A percentile compares a stretch with the other conserved stretches of the same genome.
Conservation (phyloP, 2,329 filamentous ascomycete genomes). For the Aspergillus sp. region DNA sequence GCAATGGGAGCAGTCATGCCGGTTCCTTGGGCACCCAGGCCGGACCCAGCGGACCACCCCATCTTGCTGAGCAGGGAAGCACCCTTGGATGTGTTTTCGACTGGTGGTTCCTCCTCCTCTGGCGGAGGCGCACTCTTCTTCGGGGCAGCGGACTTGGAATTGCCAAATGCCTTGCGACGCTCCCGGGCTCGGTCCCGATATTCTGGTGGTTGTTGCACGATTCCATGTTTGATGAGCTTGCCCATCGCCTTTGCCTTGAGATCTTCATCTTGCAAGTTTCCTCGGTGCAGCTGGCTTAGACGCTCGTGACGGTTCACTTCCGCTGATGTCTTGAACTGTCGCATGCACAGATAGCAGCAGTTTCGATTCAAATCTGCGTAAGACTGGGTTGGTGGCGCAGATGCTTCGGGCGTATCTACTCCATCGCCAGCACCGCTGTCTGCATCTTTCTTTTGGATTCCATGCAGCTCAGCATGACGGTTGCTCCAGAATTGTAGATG, state of each 20-base stretch:
- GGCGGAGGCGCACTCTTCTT: slow-evolving; percentile 23
- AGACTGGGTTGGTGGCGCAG: slow-evolving; percentile 49
- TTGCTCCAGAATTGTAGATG: slow-evolving; percentile 71
- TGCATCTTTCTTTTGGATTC: slow-evolving; percentile 39
- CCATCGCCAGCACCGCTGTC: slow-evolving; percentile 23
- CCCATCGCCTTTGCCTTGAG: slow-evolving; percentile 40
- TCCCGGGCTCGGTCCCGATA: slow-evolving; percentile 49
- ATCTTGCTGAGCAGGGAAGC: slow-evolving; percentile 51
- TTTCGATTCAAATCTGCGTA: slow-evolving; percentile 59
- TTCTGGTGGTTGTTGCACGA: slow-evolving; percentile 34
- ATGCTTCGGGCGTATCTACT: slow-evolving; percentile 23
- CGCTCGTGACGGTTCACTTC: slow-evolving; percentile 60
- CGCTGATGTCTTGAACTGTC: slow-evolving; percentile 54
- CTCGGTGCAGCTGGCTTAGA: slow-evolving; percentile 55
- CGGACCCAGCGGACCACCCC: slow-evolving; percentile 49
- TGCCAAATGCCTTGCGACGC: slow-evolving; percentile 44
- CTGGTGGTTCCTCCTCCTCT: slow-evolving; percentile 29
- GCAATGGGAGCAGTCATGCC: slow-evolving; percentile 48
- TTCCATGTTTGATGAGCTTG: slow-evolving; percentile 44
- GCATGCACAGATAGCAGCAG: slow-evolving; percentile 62
- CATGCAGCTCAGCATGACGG: slow-evolving; percentile 65
- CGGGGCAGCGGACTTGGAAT: slow-evolving; percentile 16
- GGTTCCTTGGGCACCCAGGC: slow-evolving; percentile 48
- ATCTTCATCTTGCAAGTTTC: slow-evolving; percentile 53
- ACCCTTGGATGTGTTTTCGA: slow-evolving; percentile 44